Evolutionary conservation across 345 rosid species (phyloP).

Genomic region (Gossypium anomalum): DNA sequence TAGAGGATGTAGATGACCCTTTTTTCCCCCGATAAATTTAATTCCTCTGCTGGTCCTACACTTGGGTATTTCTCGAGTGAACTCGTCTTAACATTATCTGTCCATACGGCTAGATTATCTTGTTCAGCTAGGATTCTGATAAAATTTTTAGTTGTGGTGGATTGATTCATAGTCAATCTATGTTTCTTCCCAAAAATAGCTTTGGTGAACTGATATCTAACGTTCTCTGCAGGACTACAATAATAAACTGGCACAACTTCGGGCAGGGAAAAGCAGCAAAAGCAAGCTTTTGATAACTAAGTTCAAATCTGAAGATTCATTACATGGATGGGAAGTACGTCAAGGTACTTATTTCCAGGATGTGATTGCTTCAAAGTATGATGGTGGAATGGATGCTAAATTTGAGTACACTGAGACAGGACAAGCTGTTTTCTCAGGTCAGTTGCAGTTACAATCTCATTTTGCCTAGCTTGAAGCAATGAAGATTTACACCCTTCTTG

Average conservation of each 20-base stretch:
- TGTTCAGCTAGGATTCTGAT: background rate
- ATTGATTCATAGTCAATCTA: background rate
- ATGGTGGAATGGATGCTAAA: conserved; percentile 93
- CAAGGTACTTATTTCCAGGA: conserved; percentile 95
- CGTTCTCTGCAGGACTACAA: conserved; percentile 56
- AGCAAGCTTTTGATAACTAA: conserved; percentile 90
- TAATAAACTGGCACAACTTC: conserved; percentile 73
- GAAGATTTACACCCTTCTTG: background rate
- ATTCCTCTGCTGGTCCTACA: background rate
- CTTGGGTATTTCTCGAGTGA: background rate
- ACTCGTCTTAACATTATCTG: background rate
- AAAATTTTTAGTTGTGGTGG: background rate
- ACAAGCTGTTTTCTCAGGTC: conserved; percentile 88
- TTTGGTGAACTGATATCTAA: background rate
- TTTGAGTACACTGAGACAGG: conserved; percentile 81
- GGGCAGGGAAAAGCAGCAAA: conserved; percentile 92
- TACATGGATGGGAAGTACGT: conserved; percentile 80
- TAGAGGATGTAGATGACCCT: background rate
- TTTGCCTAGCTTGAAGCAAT: background rate
- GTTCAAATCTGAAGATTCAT: conserved; percentile 62
- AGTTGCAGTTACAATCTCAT: background rate
- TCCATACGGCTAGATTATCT: background rate
- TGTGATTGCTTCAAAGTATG: conserved; percentile 69
- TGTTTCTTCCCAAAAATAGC: background rate
- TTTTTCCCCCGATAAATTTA: background rate